A percentile compares a stretch with the other conserved stretches of the same genome.
Conservation (phyloP, 371 early-diverging fungal species). For the Mortierella sp. region DNA sequence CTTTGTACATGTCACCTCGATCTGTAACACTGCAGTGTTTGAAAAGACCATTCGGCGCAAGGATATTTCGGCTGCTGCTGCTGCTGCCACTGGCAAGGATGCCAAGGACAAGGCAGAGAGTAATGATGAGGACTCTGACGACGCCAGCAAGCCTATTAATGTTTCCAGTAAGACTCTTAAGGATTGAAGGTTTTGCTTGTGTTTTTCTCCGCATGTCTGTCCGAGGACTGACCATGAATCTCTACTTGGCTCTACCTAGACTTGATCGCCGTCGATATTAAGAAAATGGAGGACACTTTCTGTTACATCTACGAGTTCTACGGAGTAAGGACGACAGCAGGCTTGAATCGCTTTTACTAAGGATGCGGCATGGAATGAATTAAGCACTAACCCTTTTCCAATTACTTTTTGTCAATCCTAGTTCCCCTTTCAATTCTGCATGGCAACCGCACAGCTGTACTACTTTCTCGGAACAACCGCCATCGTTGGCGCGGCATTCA, state of each 20-base stretch:
- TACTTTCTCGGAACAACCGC: slow-evolving; percentile 74
- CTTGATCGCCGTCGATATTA: slow-evolving; percentile 69
- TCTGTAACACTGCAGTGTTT: slow-evolving; percentile 72
- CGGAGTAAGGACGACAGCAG: background rate
- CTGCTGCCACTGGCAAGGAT: slow-evolving; percentile 23
- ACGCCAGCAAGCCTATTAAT: slow-evolving; percentile 58
- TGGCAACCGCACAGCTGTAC: slow-evolving; percentile 74
- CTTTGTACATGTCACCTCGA: slow-evolving; percentile 67
- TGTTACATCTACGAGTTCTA: slow-evolving; percentile 3
- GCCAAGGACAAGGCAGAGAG: slow-evolving; percentile 30
- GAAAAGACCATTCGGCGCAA: slow-evolving; percentile 69
- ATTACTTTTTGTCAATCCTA: slow-evolving; percentile 59
- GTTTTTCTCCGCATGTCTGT: background rate
- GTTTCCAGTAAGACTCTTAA: slow-evolving; percentile 38
- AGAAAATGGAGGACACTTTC: slow-evolving; percentile 58
- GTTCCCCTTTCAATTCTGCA: slow-evolving; percentile 67
- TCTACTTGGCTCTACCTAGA: slow-evolving; percentile 22
- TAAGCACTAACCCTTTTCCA: background rate
- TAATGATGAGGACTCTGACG: background rate
- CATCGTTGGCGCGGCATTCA: slow-evolving; percentile 71
- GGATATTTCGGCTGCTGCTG: slow-evolving; percentile 53
- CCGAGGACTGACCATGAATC: background rate
- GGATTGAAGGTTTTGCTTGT: background rate
- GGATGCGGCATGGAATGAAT: background rate
- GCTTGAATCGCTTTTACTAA: background rate